Evolutionary conservation across 352 stramenopile genomes (phyloP), one percentile per base, ranked within the genome.

Genomic region (Phytophthora constricta): DNA sequence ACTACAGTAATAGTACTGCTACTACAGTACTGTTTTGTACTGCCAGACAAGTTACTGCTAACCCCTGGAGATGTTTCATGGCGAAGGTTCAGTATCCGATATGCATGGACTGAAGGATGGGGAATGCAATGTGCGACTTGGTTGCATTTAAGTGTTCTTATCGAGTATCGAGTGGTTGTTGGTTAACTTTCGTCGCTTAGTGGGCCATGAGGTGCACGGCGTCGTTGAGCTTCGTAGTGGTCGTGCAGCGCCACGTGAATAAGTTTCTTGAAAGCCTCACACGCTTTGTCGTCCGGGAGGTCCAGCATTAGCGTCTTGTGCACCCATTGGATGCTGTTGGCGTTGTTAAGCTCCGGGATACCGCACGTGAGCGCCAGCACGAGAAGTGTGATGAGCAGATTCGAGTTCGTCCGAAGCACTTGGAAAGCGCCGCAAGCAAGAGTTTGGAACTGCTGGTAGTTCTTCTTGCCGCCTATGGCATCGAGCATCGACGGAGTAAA

Each of bases 401-500:
- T 92, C 55, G 85, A 91, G 64, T 97, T 73, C 1, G 66, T 48
- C 3, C 90, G 82, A 16, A 97, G 55, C 27, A 96, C 72, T 20
- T 84, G 62, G 62, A 96, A 96, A 1, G 89, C 90, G 4, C 85
- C 60, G 37, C 79, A 87, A 37, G 83, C 82, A 19, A 88, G 74
- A 26, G 74, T 62, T 66, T 91, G 65, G 67, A 98, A 98, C 45
- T 82, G 42, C 27, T 82, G 63, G 61, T 92, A 97, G 58, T 90
- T 74, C 45, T 90, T 83, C 45, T 91, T 89, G 16, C 76, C 86
- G 14, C 91, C 93, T 41, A 98, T 91, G 2, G 83, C 87, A 39
- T 96, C 62, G 16, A 90, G 78, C 87, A 98, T 97, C 13, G 87
- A 85, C 3, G 86, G 86, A 0, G 95, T 98, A 52, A 98, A 96